These are phyloP conservation scores for Hanseniaspora jakobsenii DNA, from an alignment of 805 yeast species.

Conservation along the genomic window DNA sequence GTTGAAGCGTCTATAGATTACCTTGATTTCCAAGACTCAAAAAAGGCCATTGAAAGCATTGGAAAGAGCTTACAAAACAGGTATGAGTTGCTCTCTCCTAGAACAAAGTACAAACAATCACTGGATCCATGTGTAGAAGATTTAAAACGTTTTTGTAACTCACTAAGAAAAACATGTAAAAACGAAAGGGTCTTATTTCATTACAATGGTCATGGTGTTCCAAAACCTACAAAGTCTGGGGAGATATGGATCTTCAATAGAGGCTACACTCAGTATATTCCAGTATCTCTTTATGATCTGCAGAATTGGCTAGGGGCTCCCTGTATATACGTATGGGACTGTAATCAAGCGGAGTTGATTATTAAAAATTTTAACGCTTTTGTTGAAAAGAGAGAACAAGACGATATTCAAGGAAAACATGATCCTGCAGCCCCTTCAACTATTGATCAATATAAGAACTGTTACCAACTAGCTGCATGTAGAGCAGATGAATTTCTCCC, in stretches of 20 bases:
- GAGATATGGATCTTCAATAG: slow-evolving; percentile 98
- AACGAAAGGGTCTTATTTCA: slow-evolving; percentile 89
- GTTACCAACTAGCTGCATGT: slow-evolving; percentile 91
- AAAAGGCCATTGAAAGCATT: slow-evolving; percentile 80
- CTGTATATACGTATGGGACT: slow-evolving; percentile 86
- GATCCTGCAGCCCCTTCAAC: slow-evolving; percentile 35
- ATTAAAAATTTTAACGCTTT: slow-evolving; percentile 79
- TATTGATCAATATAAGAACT: slow-evolving; percentile 52
- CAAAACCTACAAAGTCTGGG: slow-evolving; percentile 90
- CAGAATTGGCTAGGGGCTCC: slow-evolving; percentile 99
- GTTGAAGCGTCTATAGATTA: slow-evolving; percentile 94
- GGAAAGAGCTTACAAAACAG: slow-evolving; percentile 80
- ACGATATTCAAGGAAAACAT: slow-evolving; percentile 53
- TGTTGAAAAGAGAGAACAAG: slow-evolving; percentile 79
- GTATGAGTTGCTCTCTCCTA: slow-evolving; percentile 74
- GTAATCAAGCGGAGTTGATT: slow-evolving; percentile 88
- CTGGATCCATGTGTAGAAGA: slow-evolving; percentile 94
- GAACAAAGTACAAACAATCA: slow-evolving; percentile 82
- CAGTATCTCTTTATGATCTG: slow-evolving; percentile 84
- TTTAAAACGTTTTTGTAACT: slow-evolving; percentile 79
- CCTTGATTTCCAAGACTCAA: slow-evolving; percentile 62
- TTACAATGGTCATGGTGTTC: slow-evolving; percentile 97
- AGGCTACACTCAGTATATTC: slow-evolving; percentile 94
- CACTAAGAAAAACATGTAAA: slow-evolving; percentile 77
- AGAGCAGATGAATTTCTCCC: slow-evolving; percentile 74